Base-by-base conservation (phyloP, 1,284 basidiomycete species). In the Xerocomus minutiporus region DNA sequence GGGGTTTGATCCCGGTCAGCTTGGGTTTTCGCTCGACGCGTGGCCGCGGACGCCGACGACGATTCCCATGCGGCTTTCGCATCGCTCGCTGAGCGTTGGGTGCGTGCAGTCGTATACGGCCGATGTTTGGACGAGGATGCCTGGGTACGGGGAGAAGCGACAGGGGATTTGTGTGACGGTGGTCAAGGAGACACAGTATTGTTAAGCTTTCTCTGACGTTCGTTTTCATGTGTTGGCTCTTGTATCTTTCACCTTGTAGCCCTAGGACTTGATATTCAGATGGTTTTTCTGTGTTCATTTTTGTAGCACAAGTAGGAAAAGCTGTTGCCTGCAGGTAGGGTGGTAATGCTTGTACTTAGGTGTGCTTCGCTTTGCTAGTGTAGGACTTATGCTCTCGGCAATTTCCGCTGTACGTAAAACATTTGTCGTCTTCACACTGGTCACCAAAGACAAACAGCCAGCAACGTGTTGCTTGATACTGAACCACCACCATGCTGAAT, bases 101-200 rank as follows among this genome's bases (percentile, higher is more conserved):
- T 20, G 20, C 20, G 48, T 17, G 35, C 45, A 46, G 53, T 49
- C 17, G 40, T 34, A 13, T 9, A 28, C 40, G 2, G 20, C 20
- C 1, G 52, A 45, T 7, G 3, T 42, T 46, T 48, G 32, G 32
- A 17, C 20, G 25, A 38, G 8, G 7, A 29, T 9, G 29, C 29
- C 29, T 29, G 29, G 29, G 29, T 29, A 8, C 9, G 9, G 8
- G 34, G 56, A 52, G 52, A 57, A 31, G 15, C 55, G 47, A 4
- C 67, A 68, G 32, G 67, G 57, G 28, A 65, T 75, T 42, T 71
- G 70, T 57, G 71, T 75, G 73, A 73, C 71, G 4, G 70, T 75
- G 43, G 69, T 72, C 49, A 69, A 69, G 53, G 72, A 75, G 60
- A 72, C 43, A 35, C 12, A 3, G 25, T 29, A 29, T 20, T 13